Percentiles rank a stretch among this genome's conserved stretches.
These are phyloP conservation scores for Dendrobium nobile DNA, from an alignment of 106 monocot species.

Conservation along the genomic window DNA sequence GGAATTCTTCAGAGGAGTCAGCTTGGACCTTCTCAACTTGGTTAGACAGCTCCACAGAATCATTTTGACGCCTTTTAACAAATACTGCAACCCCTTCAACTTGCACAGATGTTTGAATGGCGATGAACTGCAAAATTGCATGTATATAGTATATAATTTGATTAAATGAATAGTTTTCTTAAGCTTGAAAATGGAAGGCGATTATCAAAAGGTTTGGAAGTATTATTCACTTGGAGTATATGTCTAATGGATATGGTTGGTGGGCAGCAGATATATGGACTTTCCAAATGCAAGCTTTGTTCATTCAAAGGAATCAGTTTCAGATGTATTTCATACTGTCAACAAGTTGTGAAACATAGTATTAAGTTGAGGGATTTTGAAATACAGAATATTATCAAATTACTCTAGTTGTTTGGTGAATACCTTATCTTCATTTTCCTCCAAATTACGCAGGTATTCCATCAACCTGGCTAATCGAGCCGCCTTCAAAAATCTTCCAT, in stretches of 20 bases:
- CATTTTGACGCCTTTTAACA: conserved; percentile 28
- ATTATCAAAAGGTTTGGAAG: background rate
- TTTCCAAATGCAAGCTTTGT: conserved; percentile 40
- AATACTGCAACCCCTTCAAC: conserved; percentile 56
- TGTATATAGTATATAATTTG: background rate
- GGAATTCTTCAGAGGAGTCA: conserved; percentile 23
- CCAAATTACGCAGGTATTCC: conserved; percentile 56
- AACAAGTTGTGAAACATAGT: conserved; percentile 15
- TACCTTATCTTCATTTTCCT: conserved; percentile 70
- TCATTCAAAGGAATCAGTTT: conserved; percentile 64
- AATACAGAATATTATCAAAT: background rate
- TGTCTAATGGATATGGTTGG: conserved; percentile 60
- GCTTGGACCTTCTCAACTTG: conserved; percentile 5
- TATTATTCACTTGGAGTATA: conserved; percentile 49
- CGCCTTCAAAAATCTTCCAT: conserved; percentile 53
- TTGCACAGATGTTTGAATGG: conserved; percentile 40
- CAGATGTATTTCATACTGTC: conserved; percentile 74
- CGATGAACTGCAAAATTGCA: conserved; percentile 58
- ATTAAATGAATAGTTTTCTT: background rate
- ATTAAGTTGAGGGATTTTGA: background rate
- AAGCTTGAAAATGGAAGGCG: background rate
- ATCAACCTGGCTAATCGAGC: conserved; percentile 64
- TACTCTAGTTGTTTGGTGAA: background rate
- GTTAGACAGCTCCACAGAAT: too few species aligned
- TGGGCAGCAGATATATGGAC: conserved; percentile 64